A percentile compares a stretch with the other conserved stretches of the same genome.
phyloP scores from a whole-genome alignment of 192 early-diverging fungal species.

The Entomortierella parvispora region DNA sequence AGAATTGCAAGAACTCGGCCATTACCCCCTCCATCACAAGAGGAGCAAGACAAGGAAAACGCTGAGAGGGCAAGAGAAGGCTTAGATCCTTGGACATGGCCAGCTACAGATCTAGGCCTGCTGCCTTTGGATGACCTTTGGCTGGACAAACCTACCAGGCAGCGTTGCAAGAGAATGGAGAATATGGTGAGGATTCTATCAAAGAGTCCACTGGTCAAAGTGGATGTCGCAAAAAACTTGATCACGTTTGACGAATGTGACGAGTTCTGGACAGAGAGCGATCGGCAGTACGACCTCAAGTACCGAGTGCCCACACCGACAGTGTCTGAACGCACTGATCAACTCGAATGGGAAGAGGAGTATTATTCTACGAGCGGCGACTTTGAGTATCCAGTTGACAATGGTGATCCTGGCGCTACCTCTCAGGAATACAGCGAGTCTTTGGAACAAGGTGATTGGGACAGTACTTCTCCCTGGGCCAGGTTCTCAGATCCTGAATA shows the following conservation, averaged over 20 bases:
- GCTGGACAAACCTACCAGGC: constrained; percentile 47
- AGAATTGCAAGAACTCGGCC: constrained; percentile 38
- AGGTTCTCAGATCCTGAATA: no score
- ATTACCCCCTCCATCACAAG: not conserved
- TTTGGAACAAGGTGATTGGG: no score
- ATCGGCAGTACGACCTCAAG: constrained; percentile 3
- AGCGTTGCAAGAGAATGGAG: constrained; percentile 58
- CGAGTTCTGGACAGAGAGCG: constrained; percentile 26
- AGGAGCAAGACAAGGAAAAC: not conserved
- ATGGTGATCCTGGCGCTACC: no score
- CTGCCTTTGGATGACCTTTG: constrained; percentile 13
- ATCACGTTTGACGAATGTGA: constrained; percentile 18
- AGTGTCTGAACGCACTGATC: no score
- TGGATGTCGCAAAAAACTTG: constrained; percentile 16
- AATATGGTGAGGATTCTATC: constrained; percentile 40
- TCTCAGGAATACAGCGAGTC: no score
- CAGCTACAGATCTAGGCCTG: constrained; percentile 22
- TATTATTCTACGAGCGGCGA: no score
- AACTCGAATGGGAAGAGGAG: no score
- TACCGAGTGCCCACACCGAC: no score
- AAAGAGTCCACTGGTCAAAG: constrained; percentile 20
- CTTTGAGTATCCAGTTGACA: no score
- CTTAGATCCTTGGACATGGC: not conserved
- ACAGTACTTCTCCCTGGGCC: no score
- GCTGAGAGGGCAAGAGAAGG: not conserved